Evolutionary conservation across 2,329 filamentous ascomycete genomes (phyloP).

Genomic region (Thermothelomyces thermophilus): DNA sequence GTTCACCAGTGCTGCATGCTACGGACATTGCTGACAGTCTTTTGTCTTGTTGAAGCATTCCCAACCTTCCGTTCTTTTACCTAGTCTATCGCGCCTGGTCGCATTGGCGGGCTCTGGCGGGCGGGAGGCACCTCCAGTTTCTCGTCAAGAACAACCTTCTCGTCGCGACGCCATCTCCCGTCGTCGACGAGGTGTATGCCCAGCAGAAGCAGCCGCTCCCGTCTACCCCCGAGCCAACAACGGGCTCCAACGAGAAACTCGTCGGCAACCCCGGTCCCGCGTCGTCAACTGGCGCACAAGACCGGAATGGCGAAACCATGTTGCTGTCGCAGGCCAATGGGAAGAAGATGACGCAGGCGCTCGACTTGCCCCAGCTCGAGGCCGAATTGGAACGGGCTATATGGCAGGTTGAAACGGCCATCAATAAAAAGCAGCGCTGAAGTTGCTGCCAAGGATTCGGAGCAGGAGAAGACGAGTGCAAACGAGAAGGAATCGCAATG

Average conservation of each 20-base stretch:
- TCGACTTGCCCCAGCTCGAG: constrained; percentile 63
- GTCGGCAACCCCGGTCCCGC: constrained; percentile 21
- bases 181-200: constrained; percentile 68
- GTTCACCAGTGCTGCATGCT: background rate
- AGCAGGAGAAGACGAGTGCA: constrained; percentile 9
- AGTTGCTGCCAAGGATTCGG: constrained; percentile 12
- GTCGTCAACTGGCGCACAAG: background rate
- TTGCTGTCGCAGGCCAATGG: constrained; percentile 30
- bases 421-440: constrained; percentile 33
- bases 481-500: constrained; percentile 21
- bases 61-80: constrained; percentile 97
- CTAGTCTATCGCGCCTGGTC: constrained; percentile 86
- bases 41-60: constrained; percentile 55
- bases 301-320: constrained; percentile 38
- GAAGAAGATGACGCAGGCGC: constrained; percentile 37
- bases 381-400: constrained; percentile 70
- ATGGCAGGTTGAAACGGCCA: constrained; percentile 58
- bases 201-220: constrained; percentile 25
- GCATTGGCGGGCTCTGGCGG: constrained; percentile 79
- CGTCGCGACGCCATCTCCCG: constrained; percentile 55
- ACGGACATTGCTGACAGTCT: constrained; percentile 10
- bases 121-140: constrained; percentile 79
- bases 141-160: constrained; percentile 69
- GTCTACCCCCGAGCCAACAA: constrained; percentile 25
- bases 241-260: constrained; percentile 15